These are phyloP conservation scores for Lyophyllum atratum DNA, from an alignment of 768 basidiomycete genomes.

Conservation along the genomic window DNA sequence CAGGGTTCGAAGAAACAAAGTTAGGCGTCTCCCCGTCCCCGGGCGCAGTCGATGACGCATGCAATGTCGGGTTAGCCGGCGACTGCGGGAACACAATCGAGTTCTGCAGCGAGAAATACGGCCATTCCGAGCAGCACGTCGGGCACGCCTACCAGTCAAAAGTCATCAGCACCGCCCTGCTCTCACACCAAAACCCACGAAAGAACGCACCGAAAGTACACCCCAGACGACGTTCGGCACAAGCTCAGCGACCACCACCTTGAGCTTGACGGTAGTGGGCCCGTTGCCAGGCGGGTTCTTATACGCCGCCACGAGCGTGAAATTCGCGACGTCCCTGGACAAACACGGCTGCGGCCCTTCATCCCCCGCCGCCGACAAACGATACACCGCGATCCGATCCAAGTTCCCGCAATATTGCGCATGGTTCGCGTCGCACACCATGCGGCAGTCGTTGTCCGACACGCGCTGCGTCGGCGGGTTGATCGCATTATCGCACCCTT, in stretches of 20 bases:
- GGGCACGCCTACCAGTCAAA: conserved; percentile 33
- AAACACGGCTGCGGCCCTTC: conserved; percentile 30
- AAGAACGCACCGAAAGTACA: conserved; percentile 34
- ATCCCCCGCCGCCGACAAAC: conserved; percentile 28
- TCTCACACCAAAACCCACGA: background rate
- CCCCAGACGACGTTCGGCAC: conserved; percentile 41
- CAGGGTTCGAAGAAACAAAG: conserved; percentile 45
- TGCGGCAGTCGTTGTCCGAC: conserved; percentile 41
- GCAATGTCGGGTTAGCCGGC: conserved; percentile 34
- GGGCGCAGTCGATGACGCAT: conserved; percentile 39
- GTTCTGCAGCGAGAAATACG: conserved; percentile 36
- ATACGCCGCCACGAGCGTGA: conserved; percentile 37
- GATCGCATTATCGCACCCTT: conserved; percentile 42
- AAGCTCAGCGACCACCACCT: conserved; percentile 39
- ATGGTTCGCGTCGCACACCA: conserved; percentile 39
- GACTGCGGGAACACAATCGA: conserved; percentile 43
- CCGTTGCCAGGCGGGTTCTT: conserved; percentile 33
- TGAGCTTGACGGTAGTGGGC: conserved; percentile 30
- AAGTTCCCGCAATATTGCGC: conserved; percentile 41
- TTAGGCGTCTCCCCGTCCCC: conserved; percentile 43
- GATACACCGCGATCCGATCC: conserved; percentile 39
- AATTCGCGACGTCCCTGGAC: conserved; percentile 32
- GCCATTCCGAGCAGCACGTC: conserved; percentile 46
- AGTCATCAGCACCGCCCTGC: background rate
- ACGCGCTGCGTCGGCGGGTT: conserved; percentile 36